Conservation (phyloP, 2,329 filamentous ascomycete genomes). For the Fusarium duplospermum region DNA sequence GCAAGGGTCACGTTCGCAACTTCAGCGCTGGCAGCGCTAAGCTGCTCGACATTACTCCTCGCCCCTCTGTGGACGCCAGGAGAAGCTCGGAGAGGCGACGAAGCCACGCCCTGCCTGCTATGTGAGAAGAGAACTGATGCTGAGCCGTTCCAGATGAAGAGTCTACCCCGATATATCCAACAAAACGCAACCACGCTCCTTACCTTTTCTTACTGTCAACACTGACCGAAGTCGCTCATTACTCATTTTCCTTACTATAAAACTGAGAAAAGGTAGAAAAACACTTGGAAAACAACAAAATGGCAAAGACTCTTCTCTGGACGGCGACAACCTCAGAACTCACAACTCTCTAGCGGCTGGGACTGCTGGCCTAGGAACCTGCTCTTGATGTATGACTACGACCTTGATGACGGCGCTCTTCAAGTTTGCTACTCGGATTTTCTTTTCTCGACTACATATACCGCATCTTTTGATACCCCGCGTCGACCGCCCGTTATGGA, state of each 20-base stretch:
- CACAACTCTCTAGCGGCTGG: conserved; percentile 5
- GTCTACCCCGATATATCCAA: conserved; percentile 26
- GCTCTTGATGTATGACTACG: conserved; percentile 42
- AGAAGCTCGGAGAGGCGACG: conserved; percentile 48
- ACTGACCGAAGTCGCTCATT: conserved; percentile 51
- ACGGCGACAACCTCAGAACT: conserved; percentile 3
- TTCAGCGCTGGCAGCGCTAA: conserved; percentile 84
- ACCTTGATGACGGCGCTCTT: conserved; percentile 41
- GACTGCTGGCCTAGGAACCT: conserved; percentile 7
- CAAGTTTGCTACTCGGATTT: conserved; percentile 40
- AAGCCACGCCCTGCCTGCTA: conserved; percentile 33
- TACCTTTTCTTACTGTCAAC: conserved; percentile 34
- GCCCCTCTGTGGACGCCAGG: conserved; percentile 64
- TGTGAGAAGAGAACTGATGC: conserved; percentile 32
- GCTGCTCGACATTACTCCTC: conserved; percentile 74
- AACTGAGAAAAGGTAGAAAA: conserved; percentile 28
- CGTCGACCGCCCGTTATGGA: conserved; percentile 42
- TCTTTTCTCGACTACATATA: conserved; percentile 47
- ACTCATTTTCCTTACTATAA: conserved; percentile 44
- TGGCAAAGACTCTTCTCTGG: conserved; percentile 37
- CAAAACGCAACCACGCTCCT: conserved; percentile 33
- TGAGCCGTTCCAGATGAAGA: conserved; percentile 37
- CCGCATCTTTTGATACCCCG: conserved; percentile 46
- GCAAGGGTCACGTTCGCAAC: conserved; percentile 73
- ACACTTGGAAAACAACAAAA: conserved; percentile 36